A percentile compares a stretch with the other conserved stretches of the same genome.
These are phyloP conservation scores for Singerocomus inundabilis DNA, from an alignment of 1,284 basidiomycete species.

Conservation along the genomic window DNA sequence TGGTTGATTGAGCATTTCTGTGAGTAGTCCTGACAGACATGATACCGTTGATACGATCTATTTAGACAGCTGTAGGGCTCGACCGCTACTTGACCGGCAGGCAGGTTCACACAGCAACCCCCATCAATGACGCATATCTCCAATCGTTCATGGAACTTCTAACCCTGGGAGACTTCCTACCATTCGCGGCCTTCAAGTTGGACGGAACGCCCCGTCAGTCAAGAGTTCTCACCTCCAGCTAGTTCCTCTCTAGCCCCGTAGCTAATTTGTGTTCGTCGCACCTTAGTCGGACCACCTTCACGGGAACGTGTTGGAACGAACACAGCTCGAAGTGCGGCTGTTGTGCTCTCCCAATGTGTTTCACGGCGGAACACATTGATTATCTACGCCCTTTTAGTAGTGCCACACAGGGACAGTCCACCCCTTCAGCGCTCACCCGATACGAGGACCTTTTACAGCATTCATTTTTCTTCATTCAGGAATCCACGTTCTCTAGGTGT, in stretches of 20 bases:
- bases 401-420: neutral
- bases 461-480: conserved; percentile 4
- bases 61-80: neutral
- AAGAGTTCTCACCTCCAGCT: neutral
- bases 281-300: conserved; percentile 14
- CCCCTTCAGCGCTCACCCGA: neutral
- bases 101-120: neutral
- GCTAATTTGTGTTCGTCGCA: conserved; percentile 1
- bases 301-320: conserved; percentile 5
- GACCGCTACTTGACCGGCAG: conserved; percentile 2
- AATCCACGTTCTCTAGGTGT: neutral
- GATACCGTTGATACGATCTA: conserved; percentile 1
- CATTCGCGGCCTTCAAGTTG: neutral
- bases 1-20: neutral
- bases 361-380: conserved; percentile 7
- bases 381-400: neutral
- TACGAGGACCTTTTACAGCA: conserved; percentile 16
- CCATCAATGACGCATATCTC: conserved; percentile 6
- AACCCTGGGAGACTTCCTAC: neutral
- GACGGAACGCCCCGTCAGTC: neutral
- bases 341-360: conserved; percentile 3
- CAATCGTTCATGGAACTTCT: conserved; percentile 5
- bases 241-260: conserved; percentile 11
- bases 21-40: neutral
- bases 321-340: conserved; percentile 1